Conservation (phyloP, 306 rosid genomes). For the Cucurbita moschata region DNA sequence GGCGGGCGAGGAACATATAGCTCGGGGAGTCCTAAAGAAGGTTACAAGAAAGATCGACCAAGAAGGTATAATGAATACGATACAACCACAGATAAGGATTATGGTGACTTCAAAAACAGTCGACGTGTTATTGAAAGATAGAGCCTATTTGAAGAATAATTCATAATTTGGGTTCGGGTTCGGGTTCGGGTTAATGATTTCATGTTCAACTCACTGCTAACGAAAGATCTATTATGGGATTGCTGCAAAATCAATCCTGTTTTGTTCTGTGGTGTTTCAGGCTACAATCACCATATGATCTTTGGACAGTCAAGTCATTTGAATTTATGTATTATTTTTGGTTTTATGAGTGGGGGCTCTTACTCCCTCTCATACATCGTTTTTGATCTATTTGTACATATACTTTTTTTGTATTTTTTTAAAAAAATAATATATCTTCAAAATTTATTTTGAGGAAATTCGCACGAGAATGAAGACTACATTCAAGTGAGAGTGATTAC, state of each 20-base stretch:
- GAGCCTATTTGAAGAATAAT: not conserved
- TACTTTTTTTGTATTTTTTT: not conserved
- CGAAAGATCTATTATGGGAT: not conserved
- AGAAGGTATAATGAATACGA: slow-evolving; percentile 18
- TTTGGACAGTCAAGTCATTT: not conserved
- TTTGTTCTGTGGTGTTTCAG: not conserved
- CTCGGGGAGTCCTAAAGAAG: slow-evolving; percentile 16
- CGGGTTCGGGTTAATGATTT: not conserved
- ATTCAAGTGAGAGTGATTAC: too few species aligned
- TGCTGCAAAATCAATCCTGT: not conserved
- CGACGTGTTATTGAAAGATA: slow-evolving; percentile 74
- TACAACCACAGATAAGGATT: slow-evolving; percentile 21
- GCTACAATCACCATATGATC: not conserved
- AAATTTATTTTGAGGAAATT: not conserved
- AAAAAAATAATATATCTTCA: not conserved
- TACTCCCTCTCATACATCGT: not conserved
- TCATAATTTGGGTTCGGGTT: not conserved
- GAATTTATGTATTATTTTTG: not conserved
- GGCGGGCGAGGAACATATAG: slow-evolving; percentile 22
- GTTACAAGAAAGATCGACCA: slow-evolving; percentile 20
- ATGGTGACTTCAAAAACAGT: slow-evolving; percentile 47
- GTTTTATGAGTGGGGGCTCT: not conserved
- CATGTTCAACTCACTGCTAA: not conserved
- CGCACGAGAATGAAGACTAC: accelerated
- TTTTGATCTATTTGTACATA: not conserved